phyloP scores from a whole-genome alignment of 2,329 filamentous ascomycete genomes.

The Akanthomyces lecanii region DNA sequence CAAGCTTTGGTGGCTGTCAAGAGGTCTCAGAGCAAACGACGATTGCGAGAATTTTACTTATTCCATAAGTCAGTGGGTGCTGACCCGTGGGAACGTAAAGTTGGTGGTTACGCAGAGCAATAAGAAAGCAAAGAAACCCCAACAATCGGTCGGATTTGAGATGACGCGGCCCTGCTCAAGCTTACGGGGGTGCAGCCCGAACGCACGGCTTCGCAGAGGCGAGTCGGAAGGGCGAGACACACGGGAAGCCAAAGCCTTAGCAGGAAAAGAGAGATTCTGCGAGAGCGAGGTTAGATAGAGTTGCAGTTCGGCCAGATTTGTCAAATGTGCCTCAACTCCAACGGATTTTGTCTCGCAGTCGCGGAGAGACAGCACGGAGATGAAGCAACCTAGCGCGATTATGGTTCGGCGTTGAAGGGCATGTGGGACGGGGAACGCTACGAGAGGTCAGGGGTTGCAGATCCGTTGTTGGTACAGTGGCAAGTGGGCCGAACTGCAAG shows the following conservation, averaged over 20 bases:
- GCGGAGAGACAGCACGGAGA: conserved; percentile 5
- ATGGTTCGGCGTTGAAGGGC: conserved; percentile 1
- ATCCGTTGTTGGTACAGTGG: background rate
- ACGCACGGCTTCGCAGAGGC: background rate
- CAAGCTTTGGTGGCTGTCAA: background rate
- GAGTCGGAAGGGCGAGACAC: conserved; percentile 1
- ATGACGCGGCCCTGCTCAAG: conserved; percentile 11
- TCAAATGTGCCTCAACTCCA: conserved; percentile 1
- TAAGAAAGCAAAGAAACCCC: background rate
- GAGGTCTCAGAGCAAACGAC: background rate
- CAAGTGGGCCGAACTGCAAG: background rate
- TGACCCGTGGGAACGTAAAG: background rate
- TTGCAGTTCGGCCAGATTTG: background rate
- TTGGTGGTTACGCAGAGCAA: background rate
- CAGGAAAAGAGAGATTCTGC: background rate
- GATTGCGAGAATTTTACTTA: background rate
- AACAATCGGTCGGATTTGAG: background rate
- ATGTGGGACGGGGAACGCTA: background rate
- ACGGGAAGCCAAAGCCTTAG: background rate
- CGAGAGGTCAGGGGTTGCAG: background rate
- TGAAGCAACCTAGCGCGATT: conserved; percentile 1
- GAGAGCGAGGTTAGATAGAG: background rate
- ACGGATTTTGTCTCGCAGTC: background rate
- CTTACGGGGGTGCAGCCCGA: background rate
- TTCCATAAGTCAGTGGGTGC: background rate